Percentiles rank a stretch among this genome's conserved stretches.
Evolutionary conservation across 75 land plant species (phyloP).

Genomic region (Picea sitchensis): DNA sequence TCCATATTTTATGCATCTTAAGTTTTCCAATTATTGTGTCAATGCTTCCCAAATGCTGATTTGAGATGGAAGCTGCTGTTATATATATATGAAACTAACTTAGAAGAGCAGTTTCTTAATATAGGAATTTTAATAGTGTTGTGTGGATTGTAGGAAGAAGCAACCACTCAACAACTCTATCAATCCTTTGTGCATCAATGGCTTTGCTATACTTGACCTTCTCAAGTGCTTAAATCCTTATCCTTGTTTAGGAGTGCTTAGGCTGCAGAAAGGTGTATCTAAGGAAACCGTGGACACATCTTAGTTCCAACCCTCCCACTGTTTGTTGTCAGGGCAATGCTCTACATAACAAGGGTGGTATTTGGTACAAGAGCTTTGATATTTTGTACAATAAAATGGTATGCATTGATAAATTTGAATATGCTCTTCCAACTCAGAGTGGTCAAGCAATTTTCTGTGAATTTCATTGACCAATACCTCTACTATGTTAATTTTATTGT

Average conservation of each 20-base stretch:
- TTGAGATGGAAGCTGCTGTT: background rate
- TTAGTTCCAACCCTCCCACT: background rate
- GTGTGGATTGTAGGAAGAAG: background rate
- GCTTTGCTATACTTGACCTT: background rate
- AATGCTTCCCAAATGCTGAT: background rate
- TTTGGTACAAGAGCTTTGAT: background rate
- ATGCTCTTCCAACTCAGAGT: background rate
- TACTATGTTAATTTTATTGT: background rate
- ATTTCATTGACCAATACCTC: background rate
- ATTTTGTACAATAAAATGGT: background rate
- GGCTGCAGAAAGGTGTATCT: background rate
- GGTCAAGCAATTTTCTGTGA: background rate
- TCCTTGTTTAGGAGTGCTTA: background rate
- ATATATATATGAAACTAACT: background rate
- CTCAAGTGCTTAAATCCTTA: background rate
- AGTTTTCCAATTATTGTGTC: background rate
- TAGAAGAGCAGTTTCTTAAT: background rate
- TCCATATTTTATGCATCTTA: background rate
- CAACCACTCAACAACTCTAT: background rate
- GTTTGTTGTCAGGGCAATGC: background rate
- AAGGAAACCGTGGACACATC: background rate
- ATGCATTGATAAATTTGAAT: background rate
- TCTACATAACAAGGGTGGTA: background rate
- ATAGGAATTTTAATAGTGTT: background rate
- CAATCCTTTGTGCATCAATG: background rate